A percentile compares a stretch with the other conserved stretches of the same genome.
Evolutionary conservation across 257 asterid genomes (phyloP).

Genomic region (Haberlea rhodopensis): DNA sequence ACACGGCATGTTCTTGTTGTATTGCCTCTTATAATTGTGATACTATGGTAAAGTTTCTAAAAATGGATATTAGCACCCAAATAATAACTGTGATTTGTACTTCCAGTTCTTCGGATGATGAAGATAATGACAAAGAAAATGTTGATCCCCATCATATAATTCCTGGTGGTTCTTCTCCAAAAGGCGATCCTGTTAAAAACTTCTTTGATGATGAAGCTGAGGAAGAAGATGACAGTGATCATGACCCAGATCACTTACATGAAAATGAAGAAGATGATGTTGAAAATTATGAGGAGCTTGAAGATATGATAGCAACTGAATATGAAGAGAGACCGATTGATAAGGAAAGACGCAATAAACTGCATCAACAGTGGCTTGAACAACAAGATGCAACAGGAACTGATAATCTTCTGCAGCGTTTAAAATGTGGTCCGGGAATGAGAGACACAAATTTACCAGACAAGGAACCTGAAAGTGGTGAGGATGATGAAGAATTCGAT

Average conservation of each 20-base stretch:
- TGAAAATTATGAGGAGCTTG: conserved; percentile 71
- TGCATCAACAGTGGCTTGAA: conserved; percentile 96
- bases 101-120: conserved; percentile 81
- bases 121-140: conserved; percentile 72
- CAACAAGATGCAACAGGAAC: conserved; percentile 98
- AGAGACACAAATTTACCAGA: conserved; percentile 41
- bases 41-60: conserved; percentile 8
- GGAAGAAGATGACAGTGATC: conserved; percentile 86
- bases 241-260: conserved; percentile 47
- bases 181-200: conserved; percentile 65
- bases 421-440: conserved; percentile 52
- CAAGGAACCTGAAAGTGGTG: conserved; percentile 49
- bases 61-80: not conserved
- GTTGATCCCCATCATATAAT: conserved; percentile 35
- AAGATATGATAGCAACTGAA: conserved; percentile 72
- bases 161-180: conserved; percentile 36
- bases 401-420: conserved; percentile 69
- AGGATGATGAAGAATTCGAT: conserved; percentile 48
- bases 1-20: not conserved
- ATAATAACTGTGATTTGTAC: conserved; percentile 15
- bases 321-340: conserved; percentile 64
- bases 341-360: conserved; percentile 69
- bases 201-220: conserved; percentile 96
- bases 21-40: conserved; percentile 13
- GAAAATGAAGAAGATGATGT: conserved; percentile 72